Conservation (phyloP, 805 yeast genomes). For the Yamadazyma takamatsuzukensis region DNA sequence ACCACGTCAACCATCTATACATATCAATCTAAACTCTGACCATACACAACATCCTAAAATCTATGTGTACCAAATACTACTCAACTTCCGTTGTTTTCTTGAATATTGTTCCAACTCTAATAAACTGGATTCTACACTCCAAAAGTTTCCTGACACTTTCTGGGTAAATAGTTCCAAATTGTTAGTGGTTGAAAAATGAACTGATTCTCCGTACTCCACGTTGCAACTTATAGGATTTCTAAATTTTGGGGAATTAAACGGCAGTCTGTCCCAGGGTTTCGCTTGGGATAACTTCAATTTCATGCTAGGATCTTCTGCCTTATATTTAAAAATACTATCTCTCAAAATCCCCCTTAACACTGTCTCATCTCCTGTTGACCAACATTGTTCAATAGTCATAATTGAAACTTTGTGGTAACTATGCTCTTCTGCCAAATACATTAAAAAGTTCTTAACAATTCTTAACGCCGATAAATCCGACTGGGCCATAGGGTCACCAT, state of each 20-base stretch:
- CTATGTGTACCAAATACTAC: conserved; percentile 16
- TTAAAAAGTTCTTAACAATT: conserved; percentile 16
- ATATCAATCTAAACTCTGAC: background rate
- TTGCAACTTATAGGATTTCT: conserved; percentile 11
- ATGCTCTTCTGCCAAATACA: background rate
- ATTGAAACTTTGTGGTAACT: conserved; percentile 7
- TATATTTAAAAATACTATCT: conserved; percentile 7
- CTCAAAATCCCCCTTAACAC: conserved; percentile 14
- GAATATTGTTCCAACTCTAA: conserved; percentile 28
- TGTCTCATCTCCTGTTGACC: conserved; percentile 30
- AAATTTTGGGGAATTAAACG: conserved; percentile 20
- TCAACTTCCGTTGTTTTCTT: conserved; percentile 14
- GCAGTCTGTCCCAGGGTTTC: conserved; percentile 15
- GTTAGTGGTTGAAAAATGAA: background rate
- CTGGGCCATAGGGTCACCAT: conserved; percentile 27
- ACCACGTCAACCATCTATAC: no score
- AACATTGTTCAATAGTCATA: conserved; percentile 23
- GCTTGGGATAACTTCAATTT: conserved; percentile 8
- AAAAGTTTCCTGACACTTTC: conserved; percentile 12
- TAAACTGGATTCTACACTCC: conserved; percentile 25
- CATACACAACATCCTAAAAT: no score
- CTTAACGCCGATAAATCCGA: conserved; percentile 21
- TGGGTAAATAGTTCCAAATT: background rate
- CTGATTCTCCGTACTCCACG: conserved; percentile 5
- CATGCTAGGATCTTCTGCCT: background rate